phyloP scores from a whole-genome alignment of 106 monocot genomes.

The Platanthera guangdongensis region DNA sequence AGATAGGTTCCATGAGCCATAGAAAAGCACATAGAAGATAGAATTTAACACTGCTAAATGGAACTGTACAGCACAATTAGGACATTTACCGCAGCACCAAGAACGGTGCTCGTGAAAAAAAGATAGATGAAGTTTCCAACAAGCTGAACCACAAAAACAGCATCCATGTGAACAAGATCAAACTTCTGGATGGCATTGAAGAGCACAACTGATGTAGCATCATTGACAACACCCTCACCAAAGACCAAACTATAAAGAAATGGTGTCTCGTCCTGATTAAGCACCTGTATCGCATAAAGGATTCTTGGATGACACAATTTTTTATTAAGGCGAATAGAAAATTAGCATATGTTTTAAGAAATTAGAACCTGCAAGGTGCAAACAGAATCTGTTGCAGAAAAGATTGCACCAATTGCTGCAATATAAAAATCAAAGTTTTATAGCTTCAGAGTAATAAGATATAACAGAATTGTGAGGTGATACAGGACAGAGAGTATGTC shows the following conservation, averaged over 20 bases:
- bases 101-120: constrained; percentile 56
- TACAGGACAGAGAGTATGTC: background rate
- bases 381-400: constrained; percentile 91
- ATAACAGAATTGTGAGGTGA: background rate
- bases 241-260: constrained; percentile 69
- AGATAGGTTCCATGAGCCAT: background rate
- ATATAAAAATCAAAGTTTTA: background rate
- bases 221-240: constrained; percentile 71
- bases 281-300: constrained; percentile 28
- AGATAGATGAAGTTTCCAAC: constrained; percentile 52
- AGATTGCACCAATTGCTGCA: constrained; percentile 85
- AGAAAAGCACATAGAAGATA: background rate
- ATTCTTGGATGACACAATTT: constrained; percentile 2
- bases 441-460: background rate
- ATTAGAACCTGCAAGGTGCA: constrained; percentile 81
- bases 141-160: constrained; percentile 22
- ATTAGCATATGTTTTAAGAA: constrained; percentile 3
- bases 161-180: constrained; percentile 49
- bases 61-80: constrained; percentile 2
- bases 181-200: constrained; percentile 72
- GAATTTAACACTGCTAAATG: background rate
- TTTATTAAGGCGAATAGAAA: background rate
- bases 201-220: constrained; percentile 67
- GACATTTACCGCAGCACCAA: constrained; percentile 62
- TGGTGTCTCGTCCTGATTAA: constrained; percentile 67